A percentile compares a stretch with the other conserved stretches of the same genome.
These are phyloP conservation scores for Westerdykella aurantiaca DNA, from an alignment of 2,329 filamentous ascomycete genomes.

Conservation along the genomic window DNA sequence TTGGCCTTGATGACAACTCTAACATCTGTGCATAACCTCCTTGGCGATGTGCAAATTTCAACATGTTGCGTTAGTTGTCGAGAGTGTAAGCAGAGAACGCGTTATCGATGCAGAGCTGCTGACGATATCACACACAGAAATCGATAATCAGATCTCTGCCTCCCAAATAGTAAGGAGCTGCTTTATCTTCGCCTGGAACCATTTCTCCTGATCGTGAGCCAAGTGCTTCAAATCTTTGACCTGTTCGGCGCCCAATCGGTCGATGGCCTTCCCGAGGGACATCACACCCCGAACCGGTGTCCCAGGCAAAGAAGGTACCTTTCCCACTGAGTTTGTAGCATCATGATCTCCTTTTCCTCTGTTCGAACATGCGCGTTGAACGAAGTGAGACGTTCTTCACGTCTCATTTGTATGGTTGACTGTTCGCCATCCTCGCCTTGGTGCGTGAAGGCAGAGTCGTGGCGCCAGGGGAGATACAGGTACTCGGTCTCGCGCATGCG, in stretches of 20 bases:
- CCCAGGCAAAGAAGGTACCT: conserved; percentile 4
- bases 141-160: conserved; percentile 5
- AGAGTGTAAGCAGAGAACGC: too few species aligned
- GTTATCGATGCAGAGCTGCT: too few species aligned
- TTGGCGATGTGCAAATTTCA: too few species aligned
- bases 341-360: conserved; percentile 14
- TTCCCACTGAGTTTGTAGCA: conserved; percentile 25
- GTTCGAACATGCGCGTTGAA: conserved; percentile 18
- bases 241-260: conserved; percentile 16
- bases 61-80: too few species aligned
- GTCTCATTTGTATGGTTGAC: conserved; percentile 5
- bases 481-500: conserved; percentile 14
- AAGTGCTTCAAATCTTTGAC: conserved; percentile 14
- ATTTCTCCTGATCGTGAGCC: conserved; percentile 19
- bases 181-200: conserved; percentile 22
- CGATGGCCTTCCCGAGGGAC: conserved; percentile 12
- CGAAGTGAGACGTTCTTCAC: conserved; percentile 16
- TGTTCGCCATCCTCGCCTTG: conserved; percentile 10
- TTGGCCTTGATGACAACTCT: too few species aligned
- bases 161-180: conserved; percentile 11
- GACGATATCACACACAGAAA: neutral
- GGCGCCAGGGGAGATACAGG: conserved; percentile 17
- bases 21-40: too few species aligned
- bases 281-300: conserved; percentile 12
- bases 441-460: conserved; percentile 9